Evolutionary conservation across 768 basidiomycete species (phyloP), one percentile per base, ranked within the genome.

Genomic region (Mycena venus): DNA sequence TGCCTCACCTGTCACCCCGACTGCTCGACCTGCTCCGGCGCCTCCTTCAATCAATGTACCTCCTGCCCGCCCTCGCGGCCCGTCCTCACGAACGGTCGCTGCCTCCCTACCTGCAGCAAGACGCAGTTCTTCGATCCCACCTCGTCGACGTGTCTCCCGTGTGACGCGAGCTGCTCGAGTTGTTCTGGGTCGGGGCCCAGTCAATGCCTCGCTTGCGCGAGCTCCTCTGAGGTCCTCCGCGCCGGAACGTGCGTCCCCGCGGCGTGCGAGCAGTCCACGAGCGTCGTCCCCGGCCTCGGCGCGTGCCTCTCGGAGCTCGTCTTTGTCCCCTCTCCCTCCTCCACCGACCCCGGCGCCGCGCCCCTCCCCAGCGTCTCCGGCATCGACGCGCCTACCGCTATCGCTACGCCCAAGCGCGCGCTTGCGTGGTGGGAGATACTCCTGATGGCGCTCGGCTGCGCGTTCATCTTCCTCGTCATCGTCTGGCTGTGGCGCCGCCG

Each of bases 391-490:
- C 72, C 75, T 36, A 73, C 75, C 12, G 15, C 53, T 9, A 5
- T 40, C 32, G 61, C 83, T 74, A 17, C 80, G 65, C 31, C 77
- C 19, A 79, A 79, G 27, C 86, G 84, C 34, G 77, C 85, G 31
- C 84, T 95, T 19, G 84, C 85, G 73, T 96, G 95, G 95, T 96
- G 95, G 94, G 87, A 96, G 84, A 95, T 96, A 74, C 85, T 96
- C 60, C 89, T 96, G 67, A 95, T 96, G 93, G 87, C 92, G 1
- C 89, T 95, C 40, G 94, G 95, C 9, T 93, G 93, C 78, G 92
- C 92, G 27, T 94, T 96, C 82, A 91, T 96, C 82, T 91, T 95
- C 80, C 66, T 95, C 56, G 82, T 88, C 49, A 81, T 95, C 75
- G 79, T 96, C 70, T 88, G 90, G 85, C 88, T 88, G 75, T 95